phyloP scores from a whole-genome alignment of 2,329 filamentous ascomycete genomes.

The Xylariaceae sp. region DNA sequence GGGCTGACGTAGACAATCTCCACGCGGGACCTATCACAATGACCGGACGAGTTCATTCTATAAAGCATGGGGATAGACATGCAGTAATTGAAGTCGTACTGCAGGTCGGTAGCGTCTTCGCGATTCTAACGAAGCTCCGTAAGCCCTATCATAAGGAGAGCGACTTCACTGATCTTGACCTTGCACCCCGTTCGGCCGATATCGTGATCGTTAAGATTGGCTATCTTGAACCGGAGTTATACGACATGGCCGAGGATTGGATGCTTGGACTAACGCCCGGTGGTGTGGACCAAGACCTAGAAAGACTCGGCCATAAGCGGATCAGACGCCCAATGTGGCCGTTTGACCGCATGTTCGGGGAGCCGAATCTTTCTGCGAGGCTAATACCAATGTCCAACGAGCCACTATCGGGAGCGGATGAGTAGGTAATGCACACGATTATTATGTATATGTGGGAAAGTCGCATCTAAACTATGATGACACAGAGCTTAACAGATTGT shows the following conservation, averaged over 20 bases:
- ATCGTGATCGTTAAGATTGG: constrained; percentile 60
- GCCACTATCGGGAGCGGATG: constrained; percentile 15
- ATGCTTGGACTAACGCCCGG: constrained; percentile 57
- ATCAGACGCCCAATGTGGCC: constrained; percentile 54
- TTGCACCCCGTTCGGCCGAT: constrained; percentile 49
- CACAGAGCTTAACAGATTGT: not conserved
- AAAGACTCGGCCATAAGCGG: constrained; percentile 49
- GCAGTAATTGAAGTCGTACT: constrained; percentile 53
- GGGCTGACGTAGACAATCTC: constrained; percentile 51
- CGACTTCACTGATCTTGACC: constrained; percentile 53
- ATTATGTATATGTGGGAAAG: not conserved
- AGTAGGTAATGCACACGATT: not conserved
- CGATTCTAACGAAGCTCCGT: constrained; percentile 53
- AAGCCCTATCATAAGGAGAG: constrained; percentile 58
- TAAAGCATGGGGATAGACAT: constrained; percentile 53
- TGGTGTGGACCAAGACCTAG: constrained; percentile 56
- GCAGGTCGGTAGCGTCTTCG: constrained; percentile 52
- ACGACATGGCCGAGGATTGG: constrained; percentile 57
- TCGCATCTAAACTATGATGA: not conserved
- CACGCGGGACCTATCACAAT: constrained; percentile 53
- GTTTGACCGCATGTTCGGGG: constrained; percentile 42
- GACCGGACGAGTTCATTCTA: constrained; percentile 52
- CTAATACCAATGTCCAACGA: constrained; percentile 41
- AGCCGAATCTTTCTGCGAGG: constrained; percentile 41
- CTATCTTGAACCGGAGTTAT: constrained; percentile 57